Base-by-base conservation (phyloP, 495 filamentous ascomycete species). In the Xylaria telfairii region DNA sequence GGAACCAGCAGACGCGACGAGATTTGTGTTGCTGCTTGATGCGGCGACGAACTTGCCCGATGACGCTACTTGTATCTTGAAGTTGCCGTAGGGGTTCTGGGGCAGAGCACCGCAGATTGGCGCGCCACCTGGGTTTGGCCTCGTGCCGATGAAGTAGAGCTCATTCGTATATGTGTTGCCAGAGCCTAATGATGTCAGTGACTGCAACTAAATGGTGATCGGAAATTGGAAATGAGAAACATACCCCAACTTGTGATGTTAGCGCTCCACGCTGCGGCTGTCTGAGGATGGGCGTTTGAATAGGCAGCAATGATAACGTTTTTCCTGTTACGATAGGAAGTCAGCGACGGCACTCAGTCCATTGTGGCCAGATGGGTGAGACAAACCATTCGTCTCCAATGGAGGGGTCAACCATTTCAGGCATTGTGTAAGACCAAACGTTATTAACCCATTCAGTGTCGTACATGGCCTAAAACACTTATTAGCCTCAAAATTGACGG, bases 351-450 rank as follows among this genome's bases (percentile, higher is more conserved):
- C 9, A 51, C 47, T 51, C 47, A 9, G 47, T 51, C n/a, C 1
- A 51, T 24, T 0, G 8, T 24, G 21, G 44, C 44, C n/a, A 24
- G 12, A 51, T 51, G n/a, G 21, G 47, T 26, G 47, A 21, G 21
- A 51, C 47, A 21, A 51, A 51, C 47, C 49, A 53, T 53, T 53
- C 49, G 24, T 53, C 49, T 53, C 49, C 49, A 53, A 53, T 53
- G 24, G 49, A 26, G 21, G 49, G 49, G 49, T 53, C 49, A 53
- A 53, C 49, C 9, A 53, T 21, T 53, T 53, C 49, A 3, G 49
- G 49, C 49, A 53, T 53, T 21, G 49, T 53, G 49, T 53, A 53
- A 53, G 49, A 24, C 49, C 49, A 53, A 26, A 53, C 49, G 9
- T 53, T 53, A 28, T 53, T 53, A 24, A 53, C 49, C 49, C 49